These are phyloP conservation scores for Pythium brachiatum DNA, from an alignment of 352 stramenopile genomes.

Conservation along the genomic window DNA sequence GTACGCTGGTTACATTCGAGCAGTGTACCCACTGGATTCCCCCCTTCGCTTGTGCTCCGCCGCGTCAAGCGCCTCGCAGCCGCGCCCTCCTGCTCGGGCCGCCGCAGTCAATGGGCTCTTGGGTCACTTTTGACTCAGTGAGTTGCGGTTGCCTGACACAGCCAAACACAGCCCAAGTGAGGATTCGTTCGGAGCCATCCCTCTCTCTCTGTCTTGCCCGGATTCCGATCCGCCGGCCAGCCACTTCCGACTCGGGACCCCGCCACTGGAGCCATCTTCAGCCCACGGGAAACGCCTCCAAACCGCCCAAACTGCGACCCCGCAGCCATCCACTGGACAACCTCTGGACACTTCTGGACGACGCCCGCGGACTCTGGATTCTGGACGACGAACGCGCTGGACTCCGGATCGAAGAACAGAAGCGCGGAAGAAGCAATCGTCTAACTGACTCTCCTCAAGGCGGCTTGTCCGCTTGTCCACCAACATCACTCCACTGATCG, in stretches of 20 bases:
- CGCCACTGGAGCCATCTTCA: slow-evolving; percentile 2
- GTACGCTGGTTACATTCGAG: slow-evolving; percentile 19
- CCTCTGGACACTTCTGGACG: not conserved
- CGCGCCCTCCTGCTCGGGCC: not conserved
- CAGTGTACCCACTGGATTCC: slow-evolving; percentile 25
- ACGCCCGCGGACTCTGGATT: not conserved
- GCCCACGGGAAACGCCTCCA: not conserved
- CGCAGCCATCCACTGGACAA: not conserved
- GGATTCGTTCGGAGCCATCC: slow-evolving; percentile 4
- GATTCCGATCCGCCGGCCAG: slow-evolving; percentile 2
- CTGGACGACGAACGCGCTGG: slow-evolving; percentile 2
- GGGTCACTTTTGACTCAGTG: slow-evolving; percentile 4
- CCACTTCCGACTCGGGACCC: not conserved
- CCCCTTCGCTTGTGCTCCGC: slow-evolving; percentile 1
- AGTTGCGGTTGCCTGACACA: slow-evolving; percentile 1
- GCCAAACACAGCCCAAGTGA: not conserved
- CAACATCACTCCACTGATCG: not conserved
- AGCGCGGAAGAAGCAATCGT: not conserved
- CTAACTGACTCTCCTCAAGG: not conserved
- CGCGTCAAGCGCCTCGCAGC: slow-evolving; percentile 3
- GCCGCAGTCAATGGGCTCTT: slow-evolving; percentile 4
- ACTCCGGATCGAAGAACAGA: not conserved
- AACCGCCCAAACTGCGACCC: not conserved
- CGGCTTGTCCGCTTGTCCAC: slow-evolving; percentile 1
- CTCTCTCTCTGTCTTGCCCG: not conserved